Percentiles rank a stretch among this genome's conserved stretches.
These are phyloP conservation scores for Corymbia citriodora DNA, from an alignment of 441 rosid genomes.

Conservation along the genomic window DNA sequence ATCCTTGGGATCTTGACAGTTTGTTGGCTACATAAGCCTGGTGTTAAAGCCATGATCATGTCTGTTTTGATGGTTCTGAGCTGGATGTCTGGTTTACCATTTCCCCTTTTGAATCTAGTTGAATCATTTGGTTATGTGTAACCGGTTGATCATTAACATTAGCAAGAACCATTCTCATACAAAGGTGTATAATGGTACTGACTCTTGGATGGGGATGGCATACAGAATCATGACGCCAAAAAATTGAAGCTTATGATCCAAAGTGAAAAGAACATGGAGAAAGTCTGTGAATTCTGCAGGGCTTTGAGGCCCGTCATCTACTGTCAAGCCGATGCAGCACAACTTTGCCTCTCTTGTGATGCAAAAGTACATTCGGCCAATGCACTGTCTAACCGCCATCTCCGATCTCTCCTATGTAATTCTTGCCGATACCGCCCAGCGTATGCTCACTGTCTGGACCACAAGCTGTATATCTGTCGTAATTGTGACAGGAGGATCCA, in stretches of 20 bases:
- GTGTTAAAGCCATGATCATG: neutral
- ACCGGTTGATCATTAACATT: neutral
- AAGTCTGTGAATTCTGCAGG: slow-evolving; percentile 72
- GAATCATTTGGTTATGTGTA: neutral
- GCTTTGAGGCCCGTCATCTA: slow-evolving; percentile 62
- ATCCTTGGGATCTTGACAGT: neutral
- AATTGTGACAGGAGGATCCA: slow-evolving; percentile 59
- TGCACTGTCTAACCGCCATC: slow-evolving; percentile 68
- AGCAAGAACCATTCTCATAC: neutral
- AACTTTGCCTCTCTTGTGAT: slow-evolving; percentile 79
- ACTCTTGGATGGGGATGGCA: neutral
- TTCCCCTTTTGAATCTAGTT: neutral
- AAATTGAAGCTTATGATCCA: neutral
- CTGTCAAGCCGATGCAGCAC: slow-evolving; percentile 78
- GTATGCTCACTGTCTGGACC: slow-evolving; percentile 20
- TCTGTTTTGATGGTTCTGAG: neutral
- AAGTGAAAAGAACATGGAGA: slow-evolving; percentile 40
- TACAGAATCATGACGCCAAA: neutral
- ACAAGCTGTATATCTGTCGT: slow-evolving; percentile 51
- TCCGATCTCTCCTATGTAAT: slow-evolving; percentile 69
- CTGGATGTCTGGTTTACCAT: neutral
- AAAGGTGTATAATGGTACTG: neutral
- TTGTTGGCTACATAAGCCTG: neutral
- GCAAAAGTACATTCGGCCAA: slow-evolving; percentile 91
- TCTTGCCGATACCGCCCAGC: slow-evolving; percentile 29